Evolutionary conservation across 441 rosid genomes (phyloP), one percentile per base, ranked within the genome.

Genomic region (Corymbia citriodora): DNA sequence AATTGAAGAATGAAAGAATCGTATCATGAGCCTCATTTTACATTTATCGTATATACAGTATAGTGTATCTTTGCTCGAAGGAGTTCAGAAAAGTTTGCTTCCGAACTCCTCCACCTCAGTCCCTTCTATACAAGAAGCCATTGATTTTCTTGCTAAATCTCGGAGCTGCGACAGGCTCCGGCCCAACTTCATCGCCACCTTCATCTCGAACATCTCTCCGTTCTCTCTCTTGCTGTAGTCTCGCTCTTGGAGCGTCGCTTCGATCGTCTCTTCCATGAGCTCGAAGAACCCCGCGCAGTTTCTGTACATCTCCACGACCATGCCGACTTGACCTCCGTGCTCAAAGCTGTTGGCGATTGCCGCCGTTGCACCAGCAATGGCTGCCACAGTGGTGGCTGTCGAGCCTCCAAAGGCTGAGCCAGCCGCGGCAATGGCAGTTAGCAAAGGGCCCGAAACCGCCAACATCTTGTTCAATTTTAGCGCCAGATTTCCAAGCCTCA

Each of bases 221-320:
- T 88, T 90, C 33, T 90, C 91, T 52, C 91, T 74, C 59, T 61
- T 79, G 33, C 27, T 74, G 13, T 52, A 88, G 52, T 90, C 88
- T 3, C 53, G 36, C 79, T 90, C 91, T 8, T 79, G 88, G 7
- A 90, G 88, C 33, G 17, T 88, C 21, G 48, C n/a, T 52, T 88
- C 88, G 4, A 90, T 90, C n/a, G 55, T 88, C 61, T 87, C 91
- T 49, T 57, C 87, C 87, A 90, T n/a, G 9, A 74, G 81, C 12
- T 17, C 55, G 54, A 90, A 88, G 82, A 49, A 88, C 11, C 89
- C 91, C 2, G 89, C 91, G 8, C 29, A 13, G 74, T 88, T 90
- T 40, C 91, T 57, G 82, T 88, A 90, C 91, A 90, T 90, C 52
- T 90, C 91, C 57, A 90, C 70, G 18, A 90, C 91, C 91, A 90